Conservation (phyloP, 768 basidiomycete species). For the Agaricus bisporus region DNA sequence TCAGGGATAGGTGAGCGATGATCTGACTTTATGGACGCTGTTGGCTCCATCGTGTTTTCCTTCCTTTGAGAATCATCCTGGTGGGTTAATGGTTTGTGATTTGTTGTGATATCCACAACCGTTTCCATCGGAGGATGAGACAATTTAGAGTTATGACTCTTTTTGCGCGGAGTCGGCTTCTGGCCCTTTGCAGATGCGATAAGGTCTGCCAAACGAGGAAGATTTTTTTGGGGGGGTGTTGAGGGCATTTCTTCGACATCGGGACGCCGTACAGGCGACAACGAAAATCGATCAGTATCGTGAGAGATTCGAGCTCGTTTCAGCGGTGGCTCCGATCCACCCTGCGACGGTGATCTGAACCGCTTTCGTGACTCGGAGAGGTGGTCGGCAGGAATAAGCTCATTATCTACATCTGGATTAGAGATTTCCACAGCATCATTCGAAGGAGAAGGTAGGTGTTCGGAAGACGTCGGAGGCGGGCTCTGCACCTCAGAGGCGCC, state of each 20-base stretch:
- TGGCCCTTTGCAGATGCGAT: constrained; percentile 29
- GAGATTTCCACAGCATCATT: not conserved
- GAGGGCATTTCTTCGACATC: constrained; percentile 5
- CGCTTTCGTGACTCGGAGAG: not conserved
- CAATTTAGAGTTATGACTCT: not conserved
- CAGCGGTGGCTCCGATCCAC: not conserved
- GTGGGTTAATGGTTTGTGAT: too few species aligned
- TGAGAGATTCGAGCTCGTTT: not conserved
- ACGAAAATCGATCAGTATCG: not conserved
- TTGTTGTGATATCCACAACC: too few species aligned
- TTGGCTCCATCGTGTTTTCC: too few species aligned
- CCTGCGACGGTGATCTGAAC: not conserved
- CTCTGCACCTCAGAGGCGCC: not conserved
- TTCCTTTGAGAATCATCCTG: too few species aligned
- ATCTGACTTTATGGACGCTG: too few species aligned
- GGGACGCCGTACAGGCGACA: not conserved
- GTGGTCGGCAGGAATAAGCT: not conserved
- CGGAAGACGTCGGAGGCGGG: too few species aligned
- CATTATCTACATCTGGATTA: not conserved
- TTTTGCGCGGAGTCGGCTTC: constrained; percentile 7
- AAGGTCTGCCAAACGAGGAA: constrained; percentile 33
- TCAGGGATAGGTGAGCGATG: not conserved
- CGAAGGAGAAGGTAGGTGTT: not conserved
- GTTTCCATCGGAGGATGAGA: not conserved
- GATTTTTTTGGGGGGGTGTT: constrained; percentile 15